These are phyloP conservation scores for Rhinocladiella similis DNA, from an alignment of 2,329 filamentous ascomycete genomes.

Conservation along the genomic window DNA sequence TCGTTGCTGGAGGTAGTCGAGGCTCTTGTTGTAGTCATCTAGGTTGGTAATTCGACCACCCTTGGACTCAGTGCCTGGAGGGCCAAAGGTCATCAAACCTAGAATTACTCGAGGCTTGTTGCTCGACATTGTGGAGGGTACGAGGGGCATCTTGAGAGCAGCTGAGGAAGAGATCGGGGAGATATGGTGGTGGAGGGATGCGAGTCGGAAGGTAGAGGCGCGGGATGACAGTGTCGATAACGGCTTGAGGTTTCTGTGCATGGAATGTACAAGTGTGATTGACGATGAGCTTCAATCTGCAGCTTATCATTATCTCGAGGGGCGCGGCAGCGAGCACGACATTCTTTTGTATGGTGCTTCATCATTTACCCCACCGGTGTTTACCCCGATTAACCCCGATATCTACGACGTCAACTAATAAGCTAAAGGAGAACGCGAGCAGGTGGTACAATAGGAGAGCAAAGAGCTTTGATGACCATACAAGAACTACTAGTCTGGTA, in stretches of 20 bases:
- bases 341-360: no score
- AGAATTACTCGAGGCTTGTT: slow-evolving; percentile 71
- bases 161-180: slow-evolving; percentile 2
- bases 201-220: background rate
- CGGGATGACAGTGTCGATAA: background rate
- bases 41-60: slow-evolving; percentile 72
- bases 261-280: background rate
- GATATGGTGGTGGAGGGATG: slow-evolving; percentile 4
- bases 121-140: slow-evolving; percentile 14
- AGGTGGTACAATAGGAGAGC: no score
- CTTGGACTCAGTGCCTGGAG: slow-evolving; percentile 49
- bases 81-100: slow-evolving; percentile 82
- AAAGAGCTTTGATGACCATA: no score
- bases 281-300: background rate
- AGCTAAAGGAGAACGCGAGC: no score
- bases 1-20: slow-evolving; percentile 74
- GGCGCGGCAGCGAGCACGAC: no score
- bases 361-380: no score
- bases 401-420: no score
- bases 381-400: no score
- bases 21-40: slow-evolving; percentile 67
- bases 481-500: no score
- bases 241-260: background rate
- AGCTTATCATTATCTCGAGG: no score
- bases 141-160: slow-evolving; percentile 21